These are phyloP conservation scores for Lignosus rhinocerotis DNA, from an alignment of 1,284 basidiomycete genomes.

Conservation along the genomic window DNA sequence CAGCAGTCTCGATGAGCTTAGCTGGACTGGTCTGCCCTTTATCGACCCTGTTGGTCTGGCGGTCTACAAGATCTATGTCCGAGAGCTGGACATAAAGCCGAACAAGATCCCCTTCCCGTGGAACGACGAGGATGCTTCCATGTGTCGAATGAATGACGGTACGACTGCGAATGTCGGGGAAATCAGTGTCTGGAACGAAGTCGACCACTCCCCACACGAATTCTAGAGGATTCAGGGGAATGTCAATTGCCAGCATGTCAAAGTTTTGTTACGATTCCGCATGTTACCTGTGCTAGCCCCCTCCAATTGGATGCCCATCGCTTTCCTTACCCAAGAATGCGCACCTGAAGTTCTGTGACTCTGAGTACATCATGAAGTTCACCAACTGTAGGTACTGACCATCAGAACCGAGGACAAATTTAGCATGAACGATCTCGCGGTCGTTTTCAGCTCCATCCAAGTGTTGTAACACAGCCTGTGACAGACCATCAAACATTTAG, in stretches of 20 bases:
- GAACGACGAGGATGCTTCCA: conserved; percentile 68
- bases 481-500: background rate
- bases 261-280: conserved; percentile 23
- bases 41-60: conserved; percentile 56
- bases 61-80: conserved; percentile 48
- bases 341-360: conserved; percentile 44
- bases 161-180: conserved; percentile 78
- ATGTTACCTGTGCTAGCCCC: conserved; percentile 66
- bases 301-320: conserved; percentile 68
- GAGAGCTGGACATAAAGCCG: conserved; percentile 77
- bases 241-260: background rate
- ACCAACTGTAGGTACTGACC: conserved; percentile 31
- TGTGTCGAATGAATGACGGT: conserved; percentile 59
- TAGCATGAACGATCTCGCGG: conserved; percentile 50
- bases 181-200: conserved; percentile 67
- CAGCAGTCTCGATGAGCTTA: conserved; percentile 64
- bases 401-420: conserved; percentile 58
- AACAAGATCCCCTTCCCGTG: conserved; percentile 70
- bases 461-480: conserved; percentile 40
- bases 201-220: conserved; percentile 84
- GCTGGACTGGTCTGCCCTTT: conserved; percentile 59
- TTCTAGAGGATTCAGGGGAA: conserved; percentile 36
- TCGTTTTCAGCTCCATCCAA: conserved; percentile 30
- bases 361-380: background rate
- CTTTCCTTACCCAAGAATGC: conserved; percentile 79